These are phyloP conservation scores for Cryphonectria nitschkei DNA, from an alignment of 2,329 filamentous ascomycete species.

Conservation along the genomic window DNA sequence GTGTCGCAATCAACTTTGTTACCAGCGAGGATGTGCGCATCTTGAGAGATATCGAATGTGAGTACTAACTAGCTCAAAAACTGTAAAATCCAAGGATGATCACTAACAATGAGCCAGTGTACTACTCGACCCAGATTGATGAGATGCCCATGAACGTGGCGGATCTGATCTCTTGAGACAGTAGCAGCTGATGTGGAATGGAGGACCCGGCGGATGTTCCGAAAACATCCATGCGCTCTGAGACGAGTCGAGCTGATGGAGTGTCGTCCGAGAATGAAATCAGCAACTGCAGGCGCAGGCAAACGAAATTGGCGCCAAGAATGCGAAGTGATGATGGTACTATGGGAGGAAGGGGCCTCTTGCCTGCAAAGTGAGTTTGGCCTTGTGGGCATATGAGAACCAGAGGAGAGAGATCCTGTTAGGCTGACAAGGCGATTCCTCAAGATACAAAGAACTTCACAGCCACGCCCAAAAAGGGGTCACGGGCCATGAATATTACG, in stretches of 20 bases:
- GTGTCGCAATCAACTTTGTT: conserved; percentile 99
- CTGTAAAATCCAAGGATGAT: neutral
- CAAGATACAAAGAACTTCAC: conserved; percentile 5
- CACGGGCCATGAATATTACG: neutral
- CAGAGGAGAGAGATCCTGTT: too few relatives aligned
- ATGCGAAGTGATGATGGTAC: conserved; percentile 9
- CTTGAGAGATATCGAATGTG: conserved; percentile 98
- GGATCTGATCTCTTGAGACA: conserved; percentile 66
- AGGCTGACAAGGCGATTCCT: neutral
- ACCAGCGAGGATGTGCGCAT: conserved; percentile 98
- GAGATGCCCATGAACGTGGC: conserved; percentile 99
- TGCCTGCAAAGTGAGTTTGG: conserved; percentile 24
- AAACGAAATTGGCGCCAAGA: conserved; percentile 13
- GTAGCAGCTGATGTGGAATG: neutral
- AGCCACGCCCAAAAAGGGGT: neutral
- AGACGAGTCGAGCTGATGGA: neutral
- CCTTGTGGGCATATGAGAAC: neutral
- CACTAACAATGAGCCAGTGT: conserved; percentile 46
- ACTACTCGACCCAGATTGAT: conserved; percentile 99
- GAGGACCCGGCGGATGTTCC: neutral
- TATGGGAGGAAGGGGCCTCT: conserved; percentile 29
- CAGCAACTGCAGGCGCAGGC: neutral
- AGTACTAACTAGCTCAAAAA: neutral
- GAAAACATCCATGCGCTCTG: neutral
- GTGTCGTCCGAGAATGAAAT: neutral